Evolutionary conservation across 768 basidiomycete genomes (phyloP).

Genomic region (Leccinellum rugosiceps): DNA sequence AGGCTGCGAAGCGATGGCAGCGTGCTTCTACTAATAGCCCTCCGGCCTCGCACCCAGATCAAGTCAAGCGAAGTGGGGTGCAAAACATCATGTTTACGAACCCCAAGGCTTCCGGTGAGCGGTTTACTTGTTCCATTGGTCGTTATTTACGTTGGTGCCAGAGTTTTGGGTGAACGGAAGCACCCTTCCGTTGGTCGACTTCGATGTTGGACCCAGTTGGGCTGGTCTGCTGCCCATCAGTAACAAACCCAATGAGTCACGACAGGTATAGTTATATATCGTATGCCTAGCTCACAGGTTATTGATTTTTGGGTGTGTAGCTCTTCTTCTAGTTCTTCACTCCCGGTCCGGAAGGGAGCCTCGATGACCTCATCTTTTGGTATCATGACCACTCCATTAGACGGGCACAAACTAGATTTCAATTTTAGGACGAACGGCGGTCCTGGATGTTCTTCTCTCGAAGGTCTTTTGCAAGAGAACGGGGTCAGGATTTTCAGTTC

Average conservation of each 20-base stretch:
- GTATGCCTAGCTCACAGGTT: no score
- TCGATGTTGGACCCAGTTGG: constrained; percentile 72
- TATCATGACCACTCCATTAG: constrained; percentile 16
- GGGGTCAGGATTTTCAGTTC: constrained; percentile 44
- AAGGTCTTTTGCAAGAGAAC: constrained; percentile 72
- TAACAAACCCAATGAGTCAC: constrained; percentile 53
- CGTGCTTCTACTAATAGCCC: constrained; percentile 6
- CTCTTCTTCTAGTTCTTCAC: constrained; percentile 87
- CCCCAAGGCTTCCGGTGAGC: constrained; percentile 55
- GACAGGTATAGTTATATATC: constrained; percentile 43
- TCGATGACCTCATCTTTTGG: constrained; percentile 78
- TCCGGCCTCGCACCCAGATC: neutral
- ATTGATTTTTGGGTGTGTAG: constrained; percentile 31
- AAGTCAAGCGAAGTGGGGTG: constrained; percentile 20
- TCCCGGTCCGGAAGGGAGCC: constrained; percentile 66
- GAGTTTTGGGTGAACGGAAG: constrained; percentile 71
- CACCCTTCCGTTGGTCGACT: constrained; percentile 60
- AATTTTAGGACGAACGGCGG: constrained; percentile 71
- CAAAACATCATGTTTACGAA: constrained; percentile 72
- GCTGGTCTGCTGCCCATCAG: constrained; percentile 73
- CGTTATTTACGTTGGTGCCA: neutral
- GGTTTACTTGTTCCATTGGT: neutral
- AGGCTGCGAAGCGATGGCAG: constrained; percentile 45
- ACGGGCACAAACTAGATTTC: neutral
- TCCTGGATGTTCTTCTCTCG: constrained; percentile 72